A percentile compares a stretch with the other conserved stretches of the same genome.
phyloP scores from a whole-genome alignment of 1,284 basidiomycete genomes.

The Irpex sp. region DNA sequence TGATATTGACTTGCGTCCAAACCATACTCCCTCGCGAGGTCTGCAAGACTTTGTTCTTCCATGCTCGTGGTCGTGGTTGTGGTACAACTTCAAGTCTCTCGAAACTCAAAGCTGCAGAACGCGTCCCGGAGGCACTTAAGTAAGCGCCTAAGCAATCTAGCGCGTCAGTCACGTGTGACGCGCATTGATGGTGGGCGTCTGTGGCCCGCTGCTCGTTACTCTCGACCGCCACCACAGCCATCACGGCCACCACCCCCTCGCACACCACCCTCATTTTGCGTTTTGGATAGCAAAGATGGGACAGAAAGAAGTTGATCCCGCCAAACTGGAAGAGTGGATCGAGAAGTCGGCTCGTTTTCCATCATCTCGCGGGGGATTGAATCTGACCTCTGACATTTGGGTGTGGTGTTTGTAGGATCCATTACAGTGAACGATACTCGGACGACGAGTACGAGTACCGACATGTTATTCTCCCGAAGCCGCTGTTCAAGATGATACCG shows the following conservation, averaged over 20 bases:
- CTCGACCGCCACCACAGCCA: not conserved
- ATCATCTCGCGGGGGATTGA: conserved; percentile 1
- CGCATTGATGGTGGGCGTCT: conserved; percentile 18
- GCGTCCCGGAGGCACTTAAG: conserved; percentile 10
- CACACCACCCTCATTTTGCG: not conserved
- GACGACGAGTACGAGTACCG: conserved; percentile 87
- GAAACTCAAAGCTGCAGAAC: not conserved
- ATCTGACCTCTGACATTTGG: conserved; percentile 12
- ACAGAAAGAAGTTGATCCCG: conserved; percentile 29
- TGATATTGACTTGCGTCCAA: conserved; percentile 15
- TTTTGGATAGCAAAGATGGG: conserved; percentile 14
- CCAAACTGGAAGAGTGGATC: conserved; percentile 59
- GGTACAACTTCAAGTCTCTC: no score
- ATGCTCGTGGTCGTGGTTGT: conserved; percentile 5
- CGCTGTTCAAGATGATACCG: conserved; percentile 84
- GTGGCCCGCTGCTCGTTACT: not conserved
- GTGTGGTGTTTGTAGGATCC: conserved; percentile 48
- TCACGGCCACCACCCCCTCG: conserved; percentile 13
- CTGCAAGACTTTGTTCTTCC: conserved; percentile 15
- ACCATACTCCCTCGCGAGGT: conserved; percentile 18
- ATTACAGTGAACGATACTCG: conserved; percentile 81
- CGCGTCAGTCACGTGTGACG: conserved; percentile 13
- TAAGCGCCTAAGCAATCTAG: not conserved
- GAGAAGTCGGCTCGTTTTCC: conserved; percentile 25
- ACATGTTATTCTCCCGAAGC: conserved; percentile 89